These are phyloP conservation scores for Penstemon newberryi DNA, from an alignment of 257 asterid genomes.

Conservation along the genomic window DNA sequence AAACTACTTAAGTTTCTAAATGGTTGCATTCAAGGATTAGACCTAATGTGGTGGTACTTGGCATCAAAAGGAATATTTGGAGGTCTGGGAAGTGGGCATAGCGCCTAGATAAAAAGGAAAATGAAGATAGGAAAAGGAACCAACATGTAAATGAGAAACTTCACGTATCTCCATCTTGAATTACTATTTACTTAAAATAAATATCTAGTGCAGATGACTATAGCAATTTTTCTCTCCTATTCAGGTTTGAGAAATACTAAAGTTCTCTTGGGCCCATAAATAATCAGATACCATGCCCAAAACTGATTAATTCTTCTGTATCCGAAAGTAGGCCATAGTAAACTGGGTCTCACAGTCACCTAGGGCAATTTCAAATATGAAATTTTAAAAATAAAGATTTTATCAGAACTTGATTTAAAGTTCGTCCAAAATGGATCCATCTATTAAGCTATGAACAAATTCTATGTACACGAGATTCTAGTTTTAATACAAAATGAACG, in stretches of 20 bases:
- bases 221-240: background rate
- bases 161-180: too few species aligned
- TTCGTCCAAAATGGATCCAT: background rate
- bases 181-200: too few species aligned
- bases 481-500: background rate
- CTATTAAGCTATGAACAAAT: background rate
- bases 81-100: background rate
- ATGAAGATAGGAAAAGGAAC: background rate
- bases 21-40: background rate
- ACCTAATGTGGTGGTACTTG: background rate
- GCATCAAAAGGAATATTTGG: constrained; percentile 2
- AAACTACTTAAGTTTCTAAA: background rate
- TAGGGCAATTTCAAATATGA: background rate
- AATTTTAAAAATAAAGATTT: background rate
- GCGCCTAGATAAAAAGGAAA: background rate
- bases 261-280: background rate
- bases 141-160: too few species aligned
- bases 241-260: constrained; percentile 1
- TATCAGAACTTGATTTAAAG: constrained; percentile 3
- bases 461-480: background rate
- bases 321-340: too few species aligned
- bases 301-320: too few species aligned
- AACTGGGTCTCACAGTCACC: too few species aligned
- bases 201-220: background rate
- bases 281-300: background rate